Conservation (phyloP, 1,284 basidiomycete genomes). For the Marasmius sp. region DNA sequence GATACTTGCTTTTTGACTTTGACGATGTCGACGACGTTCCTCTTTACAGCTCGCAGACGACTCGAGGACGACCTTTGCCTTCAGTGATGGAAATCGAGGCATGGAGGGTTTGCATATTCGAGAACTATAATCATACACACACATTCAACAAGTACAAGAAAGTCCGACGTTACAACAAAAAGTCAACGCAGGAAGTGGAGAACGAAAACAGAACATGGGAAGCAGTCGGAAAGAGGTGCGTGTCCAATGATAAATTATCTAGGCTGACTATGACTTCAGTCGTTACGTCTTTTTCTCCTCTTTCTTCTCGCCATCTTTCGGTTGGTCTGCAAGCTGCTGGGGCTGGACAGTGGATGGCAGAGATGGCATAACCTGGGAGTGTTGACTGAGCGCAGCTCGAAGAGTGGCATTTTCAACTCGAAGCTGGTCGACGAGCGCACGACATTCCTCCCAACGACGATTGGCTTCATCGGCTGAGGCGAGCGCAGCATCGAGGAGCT, state of each 20-base stretch:
- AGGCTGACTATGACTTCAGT: not conserved
- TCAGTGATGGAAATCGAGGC: no score
- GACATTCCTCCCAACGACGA: conserved; percentile 82
- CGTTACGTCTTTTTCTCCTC: not conserved
- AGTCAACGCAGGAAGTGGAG: not conserved
- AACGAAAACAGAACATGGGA: not conserved
- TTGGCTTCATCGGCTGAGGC: conserved; percentile 84
- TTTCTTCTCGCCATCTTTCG: conserved; percentile 11
- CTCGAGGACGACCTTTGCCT: not conserved
- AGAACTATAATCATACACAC: not conserved
- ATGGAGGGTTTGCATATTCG: not conserved
- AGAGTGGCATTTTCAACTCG: conserved; percentile 76
- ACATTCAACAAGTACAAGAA: not conserved
- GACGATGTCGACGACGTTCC: not conserved
- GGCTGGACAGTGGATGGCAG: not conserved
- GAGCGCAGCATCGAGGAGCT: conserved; percentile 77
- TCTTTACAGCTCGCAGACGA: conserved; percentile 11
- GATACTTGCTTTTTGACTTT: not conserved
- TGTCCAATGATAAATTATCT: not conserved
- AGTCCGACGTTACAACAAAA: not conserved
- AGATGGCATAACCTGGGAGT: not conserved
- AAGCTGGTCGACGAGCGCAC: conserved; percentile 77
- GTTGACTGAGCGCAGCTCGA: conserved; percentile 44
- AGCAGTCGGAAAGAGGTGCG: not conserved
- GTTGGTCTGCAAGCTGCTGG: conserved; percentile 14